Evolutionary conservation across 2,329 filamentous ascomycete species (phyloP).

Genomic region (Aspergillus jensenii): DNA sequence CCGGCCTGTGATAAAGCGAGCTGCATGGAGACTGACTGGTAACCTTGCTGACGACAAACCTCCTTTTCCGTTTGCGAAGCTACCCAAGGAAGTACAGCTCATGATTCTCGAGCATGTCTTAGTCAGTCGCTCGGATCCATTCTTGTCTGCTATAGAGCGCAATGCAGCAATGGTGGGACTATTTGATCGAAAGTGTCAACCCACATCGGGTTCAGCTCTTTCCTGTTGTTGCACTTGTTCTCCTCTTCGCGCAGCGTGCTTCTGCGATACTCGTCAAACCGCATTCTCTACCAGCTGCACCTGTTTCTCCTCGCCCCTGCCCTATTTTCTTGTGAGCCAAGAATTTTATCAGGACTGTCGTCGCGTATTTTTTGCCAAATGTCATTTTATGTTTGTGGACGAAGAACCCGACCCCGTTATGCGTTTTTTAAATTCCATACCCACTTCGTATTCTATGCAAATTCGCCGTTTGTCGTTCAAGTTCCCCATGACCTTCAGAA

Average conservation of each 20-base stretch:
- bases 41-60: slow-evolving; percentile 6
- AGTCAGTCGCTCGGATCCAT: slow-evolving; percentile 15
- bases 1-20: slow-evolving; percentile 14
- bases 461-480: slow-evolving; percentile 24
- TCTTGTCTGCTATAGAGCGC: slow-evolving; percentile 8
- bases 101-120: slow-evolving; percentile 23
- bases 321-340: slow-evolving; percentile 26
- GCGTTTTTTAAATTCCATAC: slow-evolving; percentile 19
- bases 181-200: slow-evolving; percentile 15
- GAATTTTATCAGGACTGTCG: slow-evolving; percentile 23
- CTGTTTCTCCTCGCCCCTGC: slow-evolving; percentile 23
- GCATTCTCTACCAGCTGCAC: slow-evolving; percentile 25
- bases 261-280: slow-evolving; percentile 22
- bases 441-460: slow-evolving; percentile 18
- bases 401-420: slow-evolving; percentile 24
- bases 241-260: slow-evolving; percentile 19
- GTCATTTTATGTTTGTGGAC: slow-evolving; percentile 22
- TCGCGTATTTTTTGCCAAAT: slow-evolving; percentile 22
- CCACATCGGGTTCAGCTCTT: slow-evolving; percentile 6
- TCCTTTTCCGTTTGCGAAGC: slow-evolving; percentile 21
- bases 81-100: slow-evolving; percentile 30
- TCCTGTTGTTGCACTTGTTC: slow-evolving; percentile 27
- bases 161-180: slow-evolving; percentile 14
- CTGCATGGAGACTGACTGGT: slow-evolving; percentile 18
- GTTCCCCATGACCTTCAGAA: slow-evolving; percentile 17